Base-by-base conservation (phyloP, 2,329 filamentous ascomycete genomes). In the Colletotrichum lentis region DNA sequence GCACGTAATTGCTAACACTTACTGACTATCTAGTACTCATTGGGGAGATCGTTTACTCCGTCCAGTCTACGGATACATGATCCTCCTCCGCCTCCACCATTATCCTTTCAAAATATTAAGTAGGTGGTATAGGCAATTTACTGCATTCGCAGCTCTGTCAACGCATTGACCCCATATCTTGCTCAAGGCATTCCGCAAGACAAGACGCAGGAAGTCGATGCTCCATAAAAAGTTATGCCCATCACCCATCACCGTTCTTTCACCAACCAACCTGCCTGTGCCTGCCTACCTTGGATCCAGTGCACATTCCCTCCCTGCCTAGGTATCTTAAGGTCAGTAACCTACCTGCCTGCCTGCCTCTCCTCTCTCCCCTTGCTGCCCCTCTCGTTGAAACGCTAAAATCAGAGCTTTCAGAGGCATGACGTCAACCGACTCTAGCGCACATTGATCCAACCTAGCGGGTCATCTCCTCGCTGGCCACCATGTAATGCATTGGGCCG, bases 391-490 rank as follows among this genome's bases (percentile, higher is more conserved):
- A 69, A 69, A 69, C 67, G 64, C 67, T 69, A 67, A 59, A 55
- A 58, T 31, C 67, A 70, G 61, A 70, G 69, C 69, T 69, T 69
- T 70, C 69, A 57, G 66, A 59, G 31, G 62, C 57, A 70, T 70
- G 69, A 70, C 69, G 69, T 70, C 69, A 70, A 62, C 41, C 14
- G 27, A 49, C 68, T 69, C 56, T 70, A 70, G 69, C 69, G 61
- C 44, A 61, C 46, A 58, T 67, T 39, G 41, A 58, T 69, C 46
- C 67, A 59, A 67, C 58, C 58, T 58, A 62, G 67, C 64, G 64
- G 63, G 58, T 53, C 67, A 58, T 24, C n/a, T 57, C 50, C 35
- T 53, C 67, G 54, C 64, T 57, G 50, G 62, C 61, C 62, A 56
- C 62, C 59, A 67, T 31, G 53, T 52, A 57, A 37, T 59, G 67